Conservation (phyloP, 2,329 filamentous ascomycete genomes). For the Cordyceps fumosorosea region DNA sequence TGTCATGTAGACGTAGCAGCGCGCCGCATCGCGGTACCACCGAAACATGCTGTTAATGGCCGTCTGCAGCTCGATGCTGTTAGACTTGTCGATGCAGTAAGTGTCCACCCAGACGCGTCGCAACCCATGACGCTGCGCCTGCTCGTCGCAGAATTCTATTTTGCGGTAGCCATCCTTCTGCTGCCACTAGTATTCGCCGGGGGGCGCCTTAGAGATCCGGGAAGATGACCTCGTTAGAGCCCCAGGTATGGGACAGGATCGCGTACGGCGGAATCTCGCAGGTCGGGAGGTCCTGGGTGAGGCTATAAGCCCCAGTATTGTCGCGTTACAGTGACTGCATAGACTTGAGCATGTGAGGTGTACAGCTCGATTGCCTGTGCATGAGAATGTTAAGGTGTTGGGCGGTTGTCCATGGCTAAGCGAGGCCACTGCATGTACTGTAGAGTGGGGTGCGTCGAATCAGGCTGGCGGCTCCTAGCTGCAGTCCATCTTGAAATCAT, state of each 20-base stretch:
- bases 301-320: neutral
- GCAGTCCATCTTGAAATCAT: too few relatives aligned
- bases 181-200: neutral
- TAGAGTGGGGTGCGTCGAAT: too few relatives aligned
- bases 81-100: constrained; percentile 19
- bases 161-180: constrained; percentile 20
- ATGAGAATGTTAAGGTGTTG: too few relatives aligned
- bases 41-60: constrained; percentile 16
- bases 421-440: too few relatives aligned
- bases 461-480: too few relatives aligned
- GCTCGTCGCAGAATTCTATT: constrained; percentile 16
- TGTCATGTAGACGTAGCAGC: constrained; percentile 21
- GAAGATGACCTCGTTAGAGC: constrained; percentile 22
- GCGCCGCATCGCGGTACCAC: constrained; percentile 20
- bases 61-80: neutral
- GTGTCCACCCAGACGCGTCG: constrained; percentile 25
- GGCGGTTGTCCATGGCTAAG: too few relatives aligned
- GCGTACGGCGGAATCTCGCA: constrained; percentile 21
- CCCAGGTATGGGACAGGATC: constrained; percentile 32
- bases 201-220: constrained; percentile 16
- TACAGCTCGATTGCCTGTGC: neutral
- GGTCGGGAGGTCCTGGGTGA: neutral
- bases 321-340: neutral
- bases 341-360: neutral
- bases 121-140: constrained; percentile 15